Percentiles rank a stretch among this genome's conserved stretches.
Conservation (phyloP, 192 early-diverging fungal species). For the Entrophospora sp. region DNA sequence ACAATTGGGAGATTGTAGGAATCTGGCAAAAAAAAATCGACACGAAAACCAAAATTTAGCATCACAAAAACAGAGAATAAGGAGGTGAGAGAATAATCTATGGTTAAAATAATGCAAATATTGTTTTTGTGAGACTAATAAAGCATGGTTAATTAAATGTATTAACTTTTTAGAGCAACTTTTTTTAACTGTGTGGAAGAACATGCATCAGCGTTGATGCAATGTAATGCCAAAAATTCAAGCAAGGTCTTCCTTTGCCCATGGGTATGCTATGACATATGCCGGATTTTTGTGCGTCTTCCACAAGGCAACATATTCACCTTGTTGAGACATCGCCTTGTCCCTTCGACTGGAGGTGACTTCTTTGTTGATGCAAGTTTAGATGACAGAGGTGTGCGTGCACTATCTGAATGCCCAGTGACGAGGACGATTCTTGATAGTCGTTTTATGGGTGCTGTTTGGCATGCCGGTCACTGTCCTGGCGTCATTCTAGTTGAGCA, state of each 20-base stretch:
- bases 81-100: too few species aligned
- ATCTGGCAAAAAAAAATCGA: too few species aligned
- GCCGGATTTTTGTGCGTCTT: neutral
- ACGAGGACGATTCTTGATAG: neutral
- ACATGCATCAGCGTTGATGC: neutral
- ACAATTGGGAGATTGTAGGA: too few species aligned
- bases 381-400: constrained; percentile 3
- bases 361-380: constrained; percentile 9
- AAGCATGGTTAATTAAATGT: too few species aligned
- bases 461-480: constrained; percentile 1
- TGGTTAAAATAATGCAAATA: too few species aligned
- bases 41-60: too few species aligned
- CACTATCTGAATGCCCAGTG: constrained; percentile 1
- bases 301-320: constrained; percentile 1
- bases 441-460: constrained; percentile 5
- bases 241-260: neutral
- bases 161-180: too few species aligned
- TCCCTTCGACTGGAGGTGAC: neutral
- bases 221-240: neutral
- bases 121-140: too few species aligned
- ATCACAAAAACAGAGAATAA: too few species aligned
- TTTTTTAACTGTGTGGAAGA: constrained; percentile 12
- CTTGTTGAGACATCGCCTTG: neutral
- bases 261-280: constrained; percentile 11
- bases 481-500: constrained; percentile 2